Evolutionary conservation across 495 filamentous ascomycete genomes (phyloP).

Genomic region (Aspergillus diversus): DNA sequence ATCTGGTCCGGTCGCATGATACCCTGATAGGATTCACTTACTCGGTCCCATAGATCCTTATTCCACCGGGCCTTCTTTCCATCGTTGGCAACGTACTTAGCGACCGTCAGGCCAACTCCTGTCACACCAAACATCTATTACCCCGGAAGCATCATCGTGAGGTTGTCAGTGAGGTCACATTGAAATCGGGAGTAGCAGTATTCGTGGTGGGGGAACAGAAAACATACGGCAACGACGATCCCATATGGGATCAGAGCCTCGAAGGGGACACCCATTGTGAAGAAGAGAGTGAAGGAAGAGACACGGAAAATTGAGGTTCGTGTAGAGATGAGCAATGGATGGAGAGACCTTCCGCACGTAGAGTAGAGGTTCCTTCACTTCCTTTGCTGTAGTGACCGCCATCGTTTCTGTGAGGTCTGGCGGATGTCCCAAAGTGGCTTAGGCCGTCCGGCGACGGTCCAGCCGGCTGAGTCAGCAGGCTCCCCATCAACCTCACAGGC

Average conservation of each 20-base stretch:
- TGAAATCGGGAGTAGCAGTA: background rate
- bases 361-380: conserved; percentile 14
- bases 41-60: conserved; percentile 90
- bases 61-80: conserved; percentile 84
- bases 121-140: conserved; percentile 87
- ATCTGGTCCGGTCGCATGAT: conserved; percentile 26
- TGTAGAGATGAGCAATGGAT: conserved; percentile 30
- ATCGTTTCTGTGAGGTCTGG: conserved; percentile 28
- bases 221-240: conserved; percentile 81
- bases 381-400: background rate
- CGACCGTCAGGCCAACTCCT: conserved; percentile 72
- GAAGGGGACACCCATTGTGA: conserved; percentile 91
- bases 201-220: conserved; percentile 14
- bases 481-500: conserved; percentile 44
- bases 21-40: conserved; percentile 48
- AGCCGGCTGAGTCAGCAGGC: conserved; percentile 46
- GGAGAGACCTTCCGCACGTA: conserved; percentile 4
- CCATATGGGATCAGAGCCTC: conserved; percentile 93
- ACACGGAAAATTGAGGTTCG: conserved; percentile 8
- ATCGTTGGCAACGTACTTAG: conserved; percentile 81
- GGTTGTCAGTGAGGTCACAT: conserved; percentile 13
- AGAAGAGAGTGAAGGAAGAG: conserved; percentile 5
- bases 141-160: conserved; percentile 12
- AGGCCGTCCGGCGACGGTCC: conserved; percentile 29
- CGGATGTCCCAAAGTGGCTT: conserved; percentile 42